Base-by-base conservation (phyloP, 495 filamentous ascomycete genomes). In the Hyaloscypha bicolor region DNA sequence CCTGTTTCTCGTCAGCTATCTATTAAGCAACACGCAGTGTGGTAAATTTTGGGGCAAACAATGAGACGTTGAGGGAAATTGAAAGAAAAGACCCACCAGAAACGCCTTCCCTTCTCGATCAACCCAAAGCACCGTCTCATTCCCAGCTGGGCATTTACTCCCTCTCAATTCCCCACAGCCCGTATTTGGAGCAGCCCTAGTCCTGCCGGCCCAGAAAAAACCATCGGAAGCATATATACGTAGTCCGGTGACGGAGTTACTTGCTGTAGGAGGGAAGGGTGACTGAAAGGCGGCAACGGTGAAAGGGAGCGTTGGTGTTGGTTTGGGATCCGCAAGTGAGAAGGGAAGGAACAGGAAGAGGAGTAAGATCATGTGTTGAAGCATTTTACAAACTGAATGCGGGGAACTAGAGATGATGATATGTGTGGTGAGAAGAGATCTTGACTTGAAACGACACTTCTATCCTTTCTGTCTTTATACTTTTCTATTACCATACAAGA, bases 211-310 rank as follows among this genome's bases (percentile, higher is more conserved):
- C 19, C 32, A 65, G 25, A 58, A 65, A 12, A 9, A 29, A 9
- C 53, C 53, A 6, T n/a, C 52, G 19, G 30, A 37, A 9, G 63
- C 63, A 2, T 22, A 14, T 9, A 65, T 21, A 12, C 8, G 25
- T 1, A 58, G 9, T 0, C 63, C 63, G 33, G 51, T 29, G 6
- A 65, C 37, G 9, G 62, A 6, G 33, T 45, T 56, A 32, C 16
- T 56, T 19, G 63, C 56, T 16, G 31, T 31, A 16, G 53, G 29
- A 14, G 52, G 63, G 19, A 22, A 65, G 11, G 63, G 63, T 16
- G 53, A 65, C 32, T 65, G 51, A 30, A 65, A 65, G 6, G 63
- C 63, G 21, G 63, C 52, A 19, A 65, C 52, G 8, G 63, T 58
- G 33, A 65, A 65, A 11, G 22, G 21, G 14, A n/a, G 5, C 2